Base-by-base conservation (phyloP, 2,329 filamentous ascomycete genomes). In the Didymella arachidicola region DNA sequence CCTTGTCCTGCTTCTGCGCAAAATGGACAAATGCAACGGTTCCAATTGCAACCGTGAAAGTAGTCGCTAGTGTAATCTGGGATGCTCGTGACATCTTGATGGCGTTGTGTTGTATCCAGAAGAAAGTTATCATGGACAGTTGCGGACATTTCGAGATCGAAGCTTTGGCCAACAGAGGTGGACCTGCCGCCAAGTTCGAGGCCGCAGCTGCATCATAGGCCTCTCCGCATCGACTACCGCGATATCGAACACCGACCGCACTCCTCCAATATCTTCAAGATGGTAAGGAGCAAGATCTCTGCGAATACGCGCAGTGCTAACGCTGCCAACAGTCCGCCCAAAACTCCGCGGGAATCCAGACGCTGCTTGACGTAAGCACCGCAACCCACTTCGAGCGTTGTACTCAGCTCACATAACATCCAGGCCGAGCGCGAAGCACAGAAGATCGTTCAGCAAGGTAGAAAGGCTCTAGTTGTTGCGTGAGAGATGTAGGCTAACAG, bases 371-470 rank as follows among this genome's bases (percentile, higher is more conserved):
- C 82, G 95, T 99, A 90, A 74, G 90, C 77, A 61, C 42, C 60
- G 60, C 70, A 70, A 61, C 68, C 71, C 70, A 69, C 68, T 54
- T 49, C 53, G 25, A 61, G 48, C 51, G 50, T 49, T 48, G 51
- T 54, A 56, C 44, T 42, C 61, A 72, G 76, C 78, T 83, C 67
- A 83, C 74, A 63, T 55, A 63, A 39, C 53, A 65, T 54, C 68
- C 69, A 98, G 94, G 93, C 95, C 72, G 95, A 99, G 86, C 90
- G 93, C 80, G 94, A 98, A 80, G 95, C 95, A 62, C 94, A 97
- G 82, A 97, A 97, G 86, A 99, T 99, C 78, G 93, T 99, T 58
- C 94, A 98, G 80, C 93, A 95, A 86, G 91, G 94, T 96, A 79
- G 61, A 78, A 12, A 5, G 19, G 32, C n/a, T 11, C 12, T 25